Base-by-base conservation (phyloP, 2,329 filamentous ascomycete genomes). In the Malbranchea cinnamomea region DNA sequence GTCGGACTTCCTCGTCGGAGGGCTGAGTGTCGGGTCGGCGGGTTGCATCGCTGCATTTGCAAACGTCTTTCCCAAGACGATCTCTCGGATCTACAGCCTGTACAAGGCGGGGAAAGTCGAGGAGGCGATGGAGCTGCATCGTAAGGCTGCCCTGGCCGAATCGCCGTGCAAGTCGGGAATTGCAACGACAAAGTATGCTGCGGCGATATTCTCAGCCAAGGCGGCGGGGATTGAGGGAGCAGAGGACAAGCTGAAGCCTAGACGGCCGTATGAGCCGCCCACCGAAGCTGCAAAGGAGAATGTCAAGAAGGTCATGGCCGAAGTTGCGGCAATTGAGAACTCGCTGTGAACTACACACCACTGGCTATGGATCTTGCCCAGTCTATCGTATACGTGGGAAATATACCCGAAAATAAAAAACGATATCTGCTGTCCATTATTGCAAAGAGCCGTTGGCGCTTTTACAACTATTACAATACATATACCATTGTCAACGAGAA, bases 141-240 rank as follows among this genome's bases (percentile, higher is more conserved):
- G 61, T 33, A 65, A 65, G 46, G 69, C 73, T 0, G 71, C 74
- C 5, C 51, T 79, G 30, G 74, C 74, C 0, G 76, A 81, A 49
- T 67, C 66, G 33, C 66, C 69, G 1, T 69, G 67, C 43, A 79
- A 80, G 52, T 62, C 63, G 7, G 75, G 75, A 4, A 75, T 80
- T 41, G 73, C 72, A 6, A 61, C 63, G 2, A 71, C 68, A n/a
- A 80, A 81, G 53, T 78, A 75, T 45, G 76, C 74, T 0, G 72
- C 71, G 0, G 64, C 69, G 2, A 52, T 72, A 18, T 70, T 65
- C 39, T 69, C 69, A 19, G 76, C 71, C 2, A 61, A 51, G 33
- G 49, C 53, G 30, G 74, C 74, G 1, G 71, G 71, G 0, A 67
- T 80, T 21, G 62, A 68, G 35, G 64, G 62, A 2, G 70, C 72